These are phyloP conservation scores for Trametes gibbosa DNA, from an alignment of 768 basidiomycete genomes.

Conservation along the genomic window DNA sequence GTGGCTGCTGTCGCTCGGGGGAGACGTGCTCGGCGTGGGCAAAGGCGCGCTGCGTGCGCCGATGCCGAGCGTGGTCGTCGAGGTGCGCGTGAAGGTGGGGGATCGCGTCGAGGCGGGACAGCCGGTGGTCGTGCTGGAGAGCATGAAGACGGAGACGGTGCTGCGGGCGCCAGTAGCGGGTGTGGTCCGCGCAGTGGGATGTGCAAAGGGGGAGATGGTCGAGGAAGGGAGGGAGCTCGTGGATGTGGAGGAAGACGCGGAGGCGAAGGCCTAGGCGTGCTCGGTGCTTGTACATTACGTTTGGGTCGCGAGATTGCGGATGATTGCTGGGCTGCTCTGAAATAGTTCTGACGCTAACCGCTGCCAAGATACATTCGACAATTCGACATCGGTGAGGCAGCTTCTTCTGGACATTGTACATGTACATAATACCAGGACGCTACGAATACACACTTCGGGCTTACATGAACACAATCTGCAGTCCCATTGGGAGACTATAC, in stretches of 20 bases:
- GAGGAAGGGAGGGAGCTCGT: slow-evolving; percentile 82
- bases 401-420: too few relatives aligned
- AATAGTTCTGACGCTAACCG: too few relatives aligned
- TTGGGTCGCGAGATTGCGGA: neutral
- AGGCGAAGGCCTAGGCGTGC: neutral
- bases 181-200: slow-evolving; percentile 67
- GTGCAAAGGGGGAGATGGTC: slow-evolving; percentile 87
- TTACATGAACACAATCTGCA: too few relatives aligned
- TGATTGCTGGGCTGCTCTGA: too few relatives aligned
- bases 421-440: too few relatives aligned
- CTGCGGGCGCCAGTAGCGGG: slow-evolving; percentile 70
- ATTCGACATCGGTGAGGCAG: too few relatives aligned
- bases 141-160: slow-evolving; percentile 97
- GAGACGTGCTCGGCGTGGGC: slow-evolving; percentile 49
- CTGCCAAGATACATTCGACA: too few relatives aligned
- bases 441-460: too few relatives aligned
- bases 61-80: slow-evolving; percentile 93
- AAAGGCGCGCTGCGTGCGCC: slow-evolving; percentile 76
- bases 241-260: slow-evolving; percentile 30
- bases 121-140: slow-evolving; percentile 81
- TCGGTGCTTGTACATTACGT: too few relatives aligned
- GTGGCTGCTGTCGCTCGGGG: slow-evolving; percentile 69
- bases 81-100: slow-evolving; percentile 75
- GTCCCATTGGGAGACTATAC: too few relatives aligned
- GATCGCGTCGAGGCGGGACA: slow-evolving; percentile 81